A percentile compares a stretch with the other conserved stretches of the same genome.
Evolutionary conservation across 257 asterid species (phyloP).

Genomic region (Jaltomata sinuosa): DNA sequence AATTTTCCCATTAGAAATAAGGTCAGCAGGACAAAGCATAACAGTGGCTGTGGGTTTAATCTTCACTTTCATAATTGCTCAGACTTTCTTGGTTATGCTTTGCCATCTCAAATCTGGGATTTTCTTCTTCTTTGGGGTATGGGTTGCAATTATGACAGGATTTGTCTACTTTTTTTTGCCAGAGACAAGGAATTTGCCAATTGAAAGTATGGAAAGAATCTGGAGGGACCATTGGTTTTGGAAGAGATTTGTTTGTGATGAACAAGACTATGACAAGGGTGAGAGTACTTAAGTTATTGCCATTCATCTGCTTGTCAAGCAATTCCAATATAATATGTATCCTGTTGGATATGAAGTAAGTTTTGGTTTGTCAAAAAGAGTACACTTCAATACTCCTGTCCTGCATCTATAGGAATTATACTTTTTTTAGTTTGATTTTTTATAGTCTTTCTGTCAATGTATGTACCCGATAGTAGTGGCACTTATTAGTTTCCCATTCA

Average conservation of each 20-base stretch:
- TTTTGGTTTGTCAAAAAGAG: neutral
- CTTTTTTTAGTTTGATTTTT: neutral
- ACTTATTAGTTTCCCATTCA: neutral
- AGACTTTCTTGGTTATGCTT: slow-evolving; percentile 34
- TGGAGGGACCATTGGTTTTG: slow-evolving; percentile 48
- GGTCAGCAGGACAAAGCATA: slow-evolving; percentile 49
- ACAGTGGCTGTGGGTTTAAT: slow-evolving; percentile 23
- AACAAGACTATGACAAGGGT: neutral
- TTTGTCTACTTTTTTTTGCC: slow-evolving; percentile 28
- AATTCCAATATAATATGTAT: neutral
- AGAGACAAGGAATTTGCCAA: slow-evolving; percentile 41
- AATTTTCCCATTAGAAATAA: slow-evolving; percentile 38
- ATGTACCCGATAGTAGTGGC: neutral
- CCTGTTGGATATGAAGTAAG: neutral
- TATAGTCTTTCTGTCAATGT: neutral
- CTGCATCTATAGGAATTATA: neutral
- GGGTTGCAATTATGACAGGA: slow-evolving; percentile 38
- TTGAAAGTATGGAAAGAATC: slow-evolving; percentile 31
- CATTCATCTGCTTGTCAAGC: neutral
- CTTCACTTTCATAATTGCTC: slow-evolving; percentile 33
- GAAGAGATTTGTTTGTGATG: slow-evolving; percentile 10
- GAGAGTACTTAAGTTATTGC: neutral
- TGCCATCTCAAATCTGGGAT: slow-evolving; percentile 39
- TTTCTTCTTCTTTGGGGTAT: slow-evolving; percentile 44
- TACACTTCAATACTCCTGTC: neutral